These are phyloP conservation scores for Phytopythium chamaehyphon DNA, from an alignment of 352 stramenopile genomes.

Conservation along the genomic window DNA sequence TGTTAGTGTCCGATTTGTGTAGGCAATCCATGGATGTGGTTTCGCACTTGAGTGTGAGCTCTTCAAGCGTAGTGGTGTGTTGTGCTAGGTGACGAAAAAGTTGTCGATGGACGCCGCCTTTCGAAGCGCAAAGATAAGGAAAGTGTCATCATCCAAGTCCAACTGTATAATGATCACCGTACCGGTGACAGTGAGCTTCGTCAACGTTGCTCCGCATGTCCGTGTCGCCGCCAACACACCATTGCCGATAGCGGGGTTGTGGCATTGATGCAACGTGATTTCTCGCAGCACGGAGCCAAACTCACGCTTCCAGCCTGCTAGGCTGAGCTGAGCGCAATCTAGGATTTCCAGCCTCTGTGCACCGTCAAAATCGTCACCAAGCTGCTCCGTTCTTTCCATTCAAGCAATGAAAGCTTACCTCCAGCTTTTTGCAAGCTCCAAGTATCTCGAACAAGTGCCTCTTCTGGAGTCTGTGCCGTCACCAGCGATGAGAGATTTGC, in stretches of 20 bases:
- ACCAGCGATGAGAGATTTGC: too few relatives aligned
- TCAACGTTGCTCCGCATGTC: conserved; percentile 27
- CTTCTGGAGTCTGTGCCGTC: conserved; percentile 41
- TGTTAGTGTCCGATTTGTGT: too few relatives aligned
- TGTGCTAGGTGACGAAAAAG: too few relatives aligned
- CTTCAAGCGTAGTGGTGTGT: too few relatives aligned
- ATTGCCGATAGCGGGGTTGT: conserved; percentile 35
- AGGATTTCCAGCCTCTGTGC: conserved; percentile 51
- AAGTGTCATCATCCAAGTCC: too few relatives aligned
- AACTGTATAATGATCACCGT: not conserved
- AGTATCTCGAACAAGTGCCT: conserved; percentile 50
- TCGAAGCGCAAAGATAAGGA: not conserved
- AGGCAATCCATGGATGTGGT: too few relatives aligned
- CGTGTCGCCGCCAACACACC: conserved; percentile 30
- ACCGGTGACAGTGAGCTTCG: conserved; percentile 48
- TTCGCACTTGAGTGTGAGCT: not conserved
- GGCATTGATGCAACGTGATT: conserved; percentile 48
- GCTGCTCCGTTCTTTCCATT: not conserved
- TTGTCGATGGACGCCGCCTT: too few relatives aligned
- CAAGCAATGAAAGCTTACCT: conserved; percentile 11
- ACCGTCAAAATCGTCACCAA: not conserved
- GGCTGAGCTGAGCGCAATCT: conserved; percentile 43
- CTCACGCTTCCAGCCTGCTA: conserved; percentile 34
- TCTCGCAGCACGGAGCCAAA: conserved; percentile 22
- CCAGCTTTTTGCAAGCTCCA: conserved; percentile 22